phyloP scores from a whole-genome alignment of 176 grass and related monocot species.

The sorghum (Sorghum bicolor) region Sorghum_bicolor_NCBIv3 NC_012871.2:70248001-70248500 shows the following conservation, averaged over 20 bases:
- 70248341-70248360: conserved; percentile 17
- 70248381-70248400: neutral
- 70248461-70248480: neutral
- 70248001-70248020: conserved; percentile 32
- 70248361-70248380: neutral
- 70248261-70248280: conserved; percentile 22
- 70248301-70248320: conserved; percentile 28
- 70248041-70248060: conserved; percentile 82
- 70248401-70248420: neutral
- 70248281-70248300: conserved; percentile 43
- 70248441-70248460: conserved; percentile 3
- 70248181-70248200: conserved; percentile 28
- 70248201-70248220: conserved; percentile 46
- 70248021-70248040: conserved; percentile 56
- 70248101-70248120: conserved; percentile 85
- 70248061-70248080: conserved; percentile 85
- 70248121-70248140: conserved; percentile 88
- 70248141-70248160: conserved; percentile 57
- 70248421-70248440: conserved; percentile 22
- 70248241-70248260: conserved; percentile 21
- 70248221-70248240: conserved; percentile 43
- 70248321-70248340: conserved; percentile 35
- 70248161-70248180: conserved; percentile 43
- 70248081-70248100: conserved; percentile 78
- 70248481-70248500: too few relatives aligned